Percentiles rank a stretch among this genome's conserved stretches.
phyloP scores from a whole-genome alignment of 1,284 basidiomycete species.

The Wallemia ichthyophaga region DNA sequence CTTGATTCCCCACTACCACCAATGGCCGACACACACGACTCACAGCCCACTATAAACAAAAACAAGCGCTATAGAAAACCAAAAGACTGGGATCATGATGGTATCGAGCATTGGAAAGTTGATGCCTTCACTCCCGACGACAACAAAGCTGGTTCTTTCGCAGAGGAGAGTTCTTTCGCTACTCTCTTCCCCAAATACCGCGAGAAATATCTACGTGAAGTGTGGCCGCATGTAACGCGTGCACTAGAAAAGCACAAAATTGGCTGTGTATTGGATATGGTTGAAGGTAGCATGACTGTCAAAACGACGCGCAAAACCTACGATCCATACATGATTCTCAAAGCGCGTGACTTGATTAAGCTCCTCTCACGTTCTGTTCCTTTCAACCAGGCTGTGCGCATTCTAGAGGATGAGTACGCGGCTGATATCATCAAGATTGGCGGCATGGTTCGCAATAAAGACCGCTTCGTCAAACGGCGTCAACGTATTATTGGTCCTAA shows the following conservation, averaged over 20 bases:
- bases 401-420: constrained; percentile 63
- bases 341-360: constrained; percentile 86
- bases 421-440: constrained; percentile 98
- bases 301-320: constrained; percentile 86
- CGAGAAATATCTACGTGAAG: constrained; percentile 79
- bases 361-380: constrained; percentile 75
- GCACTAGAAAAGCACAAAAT: constrained; percentile 59
- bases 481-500: constrained; percentile 93
- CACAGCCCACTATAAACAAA: constrained; percentile 27
- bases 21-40: no score
- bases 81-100: constrained; percentile 95
- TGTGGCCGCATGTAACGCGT: constrained; percentile 76
- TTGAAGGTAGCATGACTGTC: constrained; percentile 93
- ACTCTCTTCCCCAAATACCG: constrained; percentile 96
- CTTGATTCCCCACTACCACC: no score
- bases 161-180: constrained; percentile 88
- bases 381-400: constrained; percentile 46
- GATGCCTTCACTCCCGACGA: constrained; percentile 42
- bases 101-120: constrained; percentile 95
- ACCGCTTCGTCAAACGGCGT: constrained; percentile 79
- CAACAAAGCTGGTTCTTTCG: constrained; percentile 52
- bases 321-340: constrained; percentile 85
- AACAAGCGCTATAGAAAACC: constrained; percentile 71
- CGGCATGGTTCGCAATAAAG: constrained; percentile 76
- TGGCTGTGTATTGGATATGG: constrained; percentile 69